Evolutionary conservation across 257 asterid species (phyloP), one percentile per base, ranked within the genome.

Genomic region (Solanum okadae): DNA sequence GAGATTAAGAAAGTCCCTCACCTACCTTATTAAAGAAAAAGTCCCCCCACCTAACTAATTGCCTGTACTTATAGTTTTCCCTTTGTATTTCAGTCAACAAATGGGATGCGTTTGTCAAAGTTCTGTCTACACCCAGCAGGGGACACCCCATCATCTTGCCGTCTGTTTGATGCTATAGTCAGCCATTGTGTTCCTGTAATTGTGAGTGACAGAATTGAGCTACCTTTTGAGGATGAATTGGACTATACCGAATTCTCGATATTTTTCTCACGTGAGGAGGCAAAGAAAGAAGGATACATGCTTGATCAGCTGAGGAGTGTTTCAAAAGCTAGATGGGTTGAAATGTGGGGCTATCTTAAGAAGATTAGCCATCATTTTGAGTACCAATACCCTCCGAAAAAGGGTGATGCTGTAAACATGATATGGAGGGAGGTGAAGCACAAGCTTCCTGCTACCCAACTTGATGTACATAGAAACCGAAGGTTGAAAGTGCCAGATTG

Each of bases 81-180:
- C 67, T 73, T 92, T 72, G 86, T 49, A 72, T 87, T 40, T 89
- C 87, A 97, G 99, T 97, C 99, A 71, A 89, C 94, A 46, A 92
- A 90, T 59, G 97, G 95, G 85, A 97, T 97, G 99, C 98, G 95
- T 12, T 90, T 93, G 16, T 96, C 99, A 31, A 97, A 97, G 92
- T 97, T 96, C 86, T 97, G 99, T 86, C 93, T 97, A 86, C 91
- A 97, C 78, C 98, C 98, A 14, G 99, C 98, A 2, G 99, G 99
- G 1, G 99, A 97, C 93, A 97, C 98, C 6, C 99, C 99, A 46
- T 97, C 99, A 85, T 97, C 99, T 37, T 97, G 99, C 86, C 99
- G 99, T 59, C 95, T 97, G 63, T 97, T 97, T 72, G 99, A 97
- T 90, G 97, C 98, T 29, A 95, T 97, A 15, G 98, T 96, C 46